Base-by-base conservation (phyloP, 805 yeast genomes). In the Starmerella apis region DNA sequence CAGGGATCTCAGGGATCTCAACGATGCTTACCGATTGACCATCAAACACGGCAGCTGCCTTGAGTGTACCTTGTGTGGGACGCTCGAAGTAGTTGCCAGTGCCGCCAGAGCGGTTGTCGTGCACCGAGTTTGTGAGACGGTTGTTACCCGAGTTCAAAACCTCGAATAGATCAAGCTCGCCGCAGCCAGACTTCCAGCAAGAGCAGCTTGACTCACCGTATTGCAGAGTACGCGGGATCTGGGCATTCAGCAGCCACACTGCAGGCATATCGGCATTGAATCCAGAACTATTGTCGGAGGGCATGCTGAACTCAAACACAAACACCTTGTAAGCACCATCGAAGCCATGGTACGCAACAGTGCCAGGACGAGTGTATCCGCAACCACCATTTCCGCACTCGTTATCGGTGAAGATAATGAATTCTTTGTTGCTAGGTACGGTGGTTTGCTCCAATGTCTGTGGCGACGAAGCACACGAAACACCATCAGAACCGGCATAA, bases 141-240 rank as follows among this genome's bases (percentile, higher is more conserved):
- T 73, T 71, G 55, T 85, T 79, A 59, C 95, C 96, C 31, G 83
- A 59, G 55, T 79, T 71, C 60, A 92, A 76, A 59, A 90, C 75
- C 77, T 92, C 98, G 63, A 90, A 92, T 62, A 87, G 74, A 71
- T 92, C 98, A 62, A 92, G 74, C 75, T 92, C 98, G 73, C 98
- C 98, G 72, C 98, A 92, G 55, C 97, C 97, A 49, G 94, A 76
- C 48, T 77, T 62, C 98, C 98, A 92, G 77, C 98, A 92, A 32
- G 96, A 86, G 75, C 97, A 92, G 19, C 76, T 65, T 23, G 80
- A 66, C 53, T 72, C 72, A 67, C 96, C 96, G 71, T 92, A 92
- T 72, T 92, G 97, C 63, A 81, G 71, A 59, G 96, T 88, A 76
- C 98, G 86, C 71, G 98, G 96, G 64, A 88, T 81, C 74, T 85